Evolutionary conservation across 2,329 filamentous ascomycete species (phyloP).

Genomic region (Aspergillus udagawae): DNA sequence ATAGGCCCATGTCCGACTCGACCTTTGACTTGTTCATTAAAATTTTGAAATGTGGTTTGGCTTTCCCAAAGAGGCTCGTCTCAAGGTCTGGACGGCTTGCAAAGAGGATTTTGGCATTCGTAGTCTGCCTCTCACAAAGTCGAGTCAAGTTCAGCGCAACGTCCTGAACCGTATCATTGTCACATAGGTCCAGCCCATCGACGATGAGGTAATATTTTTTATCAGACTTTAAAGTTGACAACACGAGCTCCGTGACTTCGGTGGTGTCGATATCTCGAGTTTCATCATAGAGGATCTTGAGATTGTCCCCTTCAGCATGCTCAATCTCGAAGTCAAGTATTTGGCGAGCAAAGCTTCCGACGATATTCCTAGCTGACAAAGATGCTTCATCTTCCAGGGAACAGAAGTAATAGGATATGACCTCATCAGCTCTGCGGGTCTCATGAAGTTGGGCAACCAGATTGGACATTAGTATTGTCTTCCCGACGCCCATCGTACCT

Average conservation of each 20-base stretch:
- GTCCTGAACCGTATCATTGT: too few species aligned
- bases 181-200: too few species aligned
- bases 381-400: constrained; percentile 10
- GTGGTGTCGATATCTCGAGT: too few species aligned
- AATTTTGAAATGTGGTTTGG: too few species aligned
- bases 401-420: constrained; percentile 18
- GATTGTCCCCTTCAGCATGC: too few species aligned
- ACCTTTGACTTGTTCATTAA: too few species aligned
- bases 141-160: background rate
- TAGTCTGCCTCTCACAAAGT: background rate
- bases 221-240: too few species aligned
- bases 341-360: constrained; percentile 18
- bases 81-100: constrained; percentile 15
- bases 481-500: constrained; percentile 18
- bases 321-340: constrained; percentile 8
- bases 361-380: constrained; percentile 14
- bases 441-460: constrained; percentile 11
- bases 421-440: constrained; percentile 3
- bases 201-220: too few species aligned
- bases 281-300: too few species aligned
- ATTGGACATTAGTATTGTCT: constrained; percentile 18
- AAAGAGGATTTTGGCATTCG: constrained; percentile 10
- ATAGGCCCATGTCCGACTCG: constrained; percentile 14
- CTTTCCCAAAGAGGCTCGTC: too few species aligned
- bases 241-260: too few species aligned